Evolutionary conservation across 352 stramenopile genomes (phyloP).

Genomic region (Blastocystis sp.): DNA sequence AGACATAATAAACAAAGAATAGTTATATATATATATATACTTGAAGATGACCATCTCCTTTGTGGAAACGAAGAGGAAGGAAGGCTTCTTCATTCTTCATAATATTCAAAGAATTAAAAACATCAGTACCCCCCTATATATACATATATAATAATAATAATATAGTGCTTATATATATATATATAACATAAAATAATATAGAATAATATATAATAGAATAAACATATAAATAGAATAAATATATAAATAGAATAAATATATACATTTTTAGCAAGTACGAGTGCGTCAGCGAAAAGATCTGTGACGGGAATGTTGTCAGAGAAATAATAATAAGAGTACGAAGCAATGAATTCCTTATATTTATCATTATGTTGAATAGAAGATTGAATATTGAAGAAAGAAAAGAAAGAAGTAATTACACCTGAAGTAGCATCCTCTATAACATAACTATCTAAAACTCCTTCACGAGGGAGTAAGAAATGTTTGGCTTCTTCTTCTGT

Average conservation of each 20-base stretch:
- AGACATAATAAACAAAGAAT: too few relatives aligned
- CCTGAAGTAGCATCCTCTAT: slow-evolving; percentile 44
- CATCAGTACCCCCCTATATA: slow-evolving; percentile 60
- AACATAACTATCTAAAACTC: slow-evolving; percentile 81
- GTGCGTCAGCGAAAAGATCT: slow-evolving; percentile 61
- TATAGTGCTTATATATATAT: too few relatives aligned
- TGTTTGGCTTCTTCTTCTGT: slow-evolving; percentile 70
- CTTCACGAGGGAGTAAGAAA: slow-evolving; percentile 78
- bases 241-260: too few relatives aligned
- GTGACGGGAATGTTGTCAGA: slow-evolving; percentile 47
- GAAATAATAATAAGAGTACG: slow-evolving; percentile 97
- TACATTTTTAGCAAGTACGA: slow-evolving; percentile 58
- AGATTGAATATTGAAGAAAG: slow-evolving; percentile 89
- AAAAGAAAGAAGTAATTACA: slow-evolving; percentile 72
- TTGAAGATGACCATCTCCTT: slow-evolving; percentile 70
- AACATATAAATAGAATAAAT: too few relatives aligned
- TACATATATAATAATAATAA: too few relatives aligned
- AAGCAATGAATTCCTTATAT: slow-evolving; percentile 78
- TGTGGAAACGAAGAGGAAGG: slow-evolving; percentile 66
- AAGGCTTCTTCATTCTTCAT: slow-evolving; percentile 68
- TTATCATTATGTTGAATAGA: slow-evolving; percentile 77
- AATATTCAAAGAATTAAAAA: slow-evolving; percentile 74
- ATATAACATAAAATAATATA: too few relatives aligned
- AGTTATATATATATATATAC: too few relatives aligned
- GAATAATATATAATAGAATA: too few relatives aligned